These are phyloP conservation scores for Circinella umbellata DNA, from an alignment of 371 early-diverging fungal genomes.

Conservation along the genomic window DNA sequence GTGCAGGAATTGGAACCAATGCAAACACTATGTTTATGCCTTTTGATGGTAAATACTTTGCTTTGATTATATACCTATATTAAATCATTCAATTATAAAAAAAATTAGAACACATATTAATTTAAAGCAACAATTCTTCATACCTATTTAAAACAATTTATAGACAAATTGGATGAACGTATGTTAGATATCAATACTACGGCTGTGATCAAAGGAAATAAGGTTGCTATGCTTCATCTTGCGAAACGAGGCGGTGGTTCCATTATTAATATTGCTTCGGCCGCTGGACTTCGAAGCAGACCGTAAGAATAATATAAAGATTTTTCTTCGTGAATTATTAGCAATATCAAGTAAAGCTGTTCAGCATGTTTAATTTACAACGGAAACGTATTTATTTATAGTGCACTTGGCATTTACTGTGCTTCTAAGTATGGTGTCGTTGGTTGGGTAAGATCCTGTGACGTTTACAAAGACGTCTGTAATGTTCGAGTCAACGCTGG, in stretches of 20 bases:
- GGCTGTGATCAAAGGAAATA: constrained; percentile 63
- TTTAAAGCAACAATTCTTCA: no score
- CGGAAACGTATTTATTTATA: background rate
- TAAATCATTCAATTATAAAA: constrained; percentile 6
- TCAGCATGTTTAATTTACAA: constrained; percentile 10
- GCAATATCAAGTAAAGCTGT: constrained; percentile 5
- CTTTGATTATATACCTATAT: background rate
- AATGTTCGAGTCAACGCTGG: constrained; percentile 44
- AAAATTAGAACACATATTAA: constrained; percentile 11
- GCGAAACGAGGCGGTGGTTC: constrained; percentile 45
- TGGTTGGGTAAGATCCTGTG: constrained; percentile 26
- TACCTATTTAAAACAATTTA: no score
- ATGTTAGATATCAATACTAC: constrained; percentile 74
- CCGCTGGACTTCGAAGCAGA: constrained; percentile 28
- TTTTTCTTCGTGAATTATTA: no score
- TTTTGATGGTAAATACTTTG: constrained; percentile 24
- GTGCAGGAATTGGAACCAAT: constrained; percentile 36
- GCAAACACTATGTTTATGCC: constrained; percentile 32
- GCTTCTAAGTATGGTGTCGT: constrained; percentile 31
- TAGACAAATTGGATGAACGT: constrained; percentile 34
- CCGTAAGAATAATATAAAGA: constrained; percentile 15
- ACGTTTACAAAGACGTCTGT: constrained; percentile 25
- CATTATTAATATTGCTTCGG: constrained; percentile 51
- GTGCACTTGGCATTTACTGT: constrained; percentile 18
- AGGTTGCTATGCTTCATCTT: constrained; percentile 44